These are phyloP conservation scores for Rhynchosporium graminicola DNA, from an alignment of 2,329 filamentous ascomycete genomes.

Conservation along the genomic window DNA sequence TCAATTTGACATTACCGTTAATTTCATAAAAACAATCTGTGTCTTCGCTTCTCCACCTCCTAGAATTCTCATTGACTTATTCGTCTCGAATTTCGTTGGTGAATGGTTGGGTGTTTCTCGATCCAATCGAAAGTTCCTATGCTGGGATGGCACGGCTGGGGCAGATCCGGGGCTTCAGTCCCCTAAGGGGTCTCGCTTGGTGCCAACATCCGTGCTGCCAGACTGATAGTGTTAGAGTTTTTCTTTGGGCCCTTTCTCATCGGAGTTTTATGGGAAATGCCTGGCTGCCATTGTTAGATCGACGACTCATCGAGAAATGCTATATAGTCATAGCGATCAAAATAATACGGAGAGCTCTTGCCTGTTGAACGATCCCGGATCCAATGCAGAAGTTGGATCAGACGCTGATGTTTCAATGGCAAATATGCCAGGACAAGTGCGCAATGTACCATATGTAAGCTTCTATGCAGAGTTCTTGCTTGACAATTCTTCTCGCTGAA, in stretches of 20 bases:
- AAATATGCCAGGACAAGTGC: not conserved
- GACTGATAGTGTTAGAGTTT: not conserved
- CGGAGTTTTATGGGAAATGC: not conserved
- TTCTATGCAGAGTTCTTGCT: not conserved
- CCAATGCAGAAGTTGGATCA: not conserved
- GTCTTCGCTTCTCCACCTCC: too few species aligned
- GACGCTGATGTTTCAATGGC: not conserved
- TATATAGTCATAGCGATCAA: constrained; percentile 1
- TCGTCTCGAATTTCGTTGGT: not conserved
- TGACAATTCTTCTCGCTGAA: too few species aligned
- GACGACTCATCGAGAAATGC: not conserved
- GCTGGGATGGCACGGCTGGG: constrained; percentile 7
- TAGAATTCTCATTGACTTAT: too few species aligned
- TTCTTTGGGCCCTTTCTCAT: not conserved
- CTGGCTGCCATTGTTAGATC: not conserved
- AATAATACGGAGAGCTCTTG: not conserved
- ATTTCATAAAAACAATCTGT: too few species aligned
- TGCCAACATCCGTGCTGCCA: not conserved
- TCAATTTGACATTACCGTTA: too few species aligned
- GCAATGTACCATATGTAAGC: not conserved
- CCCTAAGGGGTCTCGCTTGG: not conserved
- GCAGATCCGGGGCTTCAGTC: not conserved
- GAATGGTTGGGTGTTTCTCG: not conserved
- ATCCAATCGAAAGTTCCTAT: not conserved
- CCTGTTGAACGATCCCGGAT: not conserved